Conservation (phyloP, 1,139 yeast genomes). For the Debaryomycetaceae sp. region DNA sequence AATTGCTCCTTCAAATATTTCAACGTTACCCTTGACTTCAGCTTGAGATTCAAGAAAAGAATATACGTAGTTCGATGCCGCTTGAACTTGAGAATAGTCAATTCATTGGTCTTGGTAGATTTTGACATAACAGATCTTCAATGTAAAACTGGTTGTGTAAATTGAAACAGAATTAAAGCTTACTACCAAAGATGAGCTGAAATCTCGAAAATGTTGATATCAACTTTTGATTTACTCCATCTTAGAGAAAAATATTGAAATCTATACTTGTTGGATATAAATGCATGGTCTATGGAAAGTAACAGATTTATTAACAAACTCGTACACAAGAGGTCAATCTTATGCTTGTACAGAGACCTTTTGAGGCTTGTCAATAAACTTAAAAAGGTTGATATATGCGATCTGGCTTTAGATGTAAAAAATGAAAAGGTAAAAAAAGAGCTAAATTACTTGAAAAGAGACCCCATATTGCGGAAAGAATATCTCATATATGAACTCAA, state of each 20-base stretch:
- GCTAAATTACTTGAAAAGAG: constrained; percentile 1
- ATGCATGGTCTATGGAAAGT: too few relatives aligned
- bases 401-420: background rate
- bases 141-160: too few relatives aligned
- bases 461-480: constrained; percentile 5
- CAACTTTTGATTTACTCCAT: background rate
- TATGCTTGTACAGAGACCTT: constrained; percentile 18
- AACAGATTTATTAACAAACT: background rate
- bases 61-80: constrained; percentile 42
- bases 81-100: constrained; percentile 43
- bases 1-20: constrained; percentile 30
- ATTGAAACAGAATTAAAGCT: too few relatives aligned
- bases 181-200: background rate
- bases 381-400: background rate
- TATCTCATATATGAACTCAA: constrained; percentile 16
- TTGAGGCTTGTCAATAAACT: constrained; percentile 12
- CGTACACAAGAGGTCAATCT: constrained; percentile 11
- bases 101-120: constrained; percentile 13
- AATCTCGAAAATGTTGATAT: background rate
- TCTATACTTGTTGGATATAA: too few relatives aligned
- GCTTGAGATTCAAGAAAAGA: constrained; percentile 29
- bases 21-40: constrained; percentile 18
- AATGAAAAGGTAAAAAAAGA: background rate
- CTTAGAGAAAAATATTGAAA: background rate
- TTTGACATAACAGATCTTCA: constrained; percentile 27